Base-by-base conservation (phyloP, 164 flowering plant genomes). In the Liriodendron chinense region DNA sequence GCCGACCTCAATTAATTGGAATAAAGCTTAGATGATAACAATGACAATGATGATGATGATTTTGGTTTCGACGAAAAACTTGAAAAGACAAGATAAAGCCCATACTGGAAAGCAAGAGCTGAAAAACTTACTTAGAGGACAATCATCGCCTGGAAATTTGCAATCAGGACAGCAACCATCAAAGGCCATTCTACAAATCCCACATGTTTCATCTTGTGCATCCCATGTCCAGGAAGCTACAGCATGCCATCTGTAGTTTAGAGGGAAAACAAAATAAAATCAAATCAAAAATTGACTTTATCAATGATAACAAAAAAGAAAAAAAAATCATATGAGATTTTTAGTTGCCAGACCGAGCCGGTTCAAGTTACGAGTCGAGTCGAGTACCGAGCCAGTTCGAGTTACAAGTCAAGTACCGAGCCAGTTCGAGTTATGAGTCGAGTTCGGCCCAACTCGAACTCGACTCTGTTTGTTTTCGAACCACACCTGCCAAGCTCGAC, bases 191-290 rank as follows among this genome's bases (percentile, higher is more conserved):
- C 98, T 87, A 74, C 98, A 95, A 25, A 95, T 95, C 28, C 99
- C 98, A 83, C 99, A 95, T 65, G 98, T 88, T 82, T 95, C 99
- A 80, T 93, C 98, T 76, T 88, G 97, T 7, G 97, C 98, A 86
- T 95, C 93, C 99, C 99, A 95, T 5, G 97, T 95, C 99, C 99
- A 95, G 61, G 96, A 90, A 81, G 92, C 96, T 74, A 93, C 91
- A 68, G 92, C 94, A 87, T 92, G 99, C 97, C 97, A 95, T 78
- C 92, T 89, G 73, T 25, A 63, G 72, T 50, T 18, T 63, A 53
- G 1, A 82, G 12, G 62, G 62, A 47, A 49, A 69, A 26, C 47
- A 47, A 49, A 69, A 26, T 49, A 50, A 7, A 64, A 26, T 50
- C 59, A 47, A 76, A 28, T 34, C 3, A 7, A 34, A 34, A 6